Evolutionary conservation across 2,329 filamentous ascomycete genomes (phyloP).

Genomic region (Golovinomyces cichoracearum): DNA sequence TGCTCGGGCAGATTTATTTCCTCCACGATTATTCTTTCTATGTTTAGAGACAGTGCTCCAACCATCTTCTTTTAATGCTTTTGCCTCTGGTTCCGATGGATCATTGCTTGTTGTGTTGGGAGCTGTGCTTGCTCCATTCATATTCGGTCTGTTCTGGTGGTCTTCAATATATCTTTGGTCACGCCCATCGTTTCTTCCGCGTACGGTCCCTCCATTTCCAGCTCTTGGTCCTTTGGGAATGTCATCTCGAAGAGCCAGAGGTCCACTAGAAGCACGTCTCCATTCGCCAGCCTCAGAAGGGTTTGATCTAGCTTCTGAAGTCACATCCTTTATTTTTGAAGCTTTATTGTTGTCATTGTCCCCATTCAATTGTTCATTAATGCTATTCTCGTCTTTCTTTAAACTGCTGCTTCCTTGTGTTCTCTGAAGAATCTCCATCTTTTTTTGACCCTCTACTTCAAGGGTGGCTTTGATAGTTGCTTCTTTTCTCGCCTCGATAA

Average conservation of each 20-base stretch:
- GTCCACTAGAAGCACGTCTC: constrained; percentile 25
- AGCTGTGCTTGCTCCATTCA: constrained; percentile 21
- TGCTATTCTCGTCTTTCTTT: constrained; percentile 14
- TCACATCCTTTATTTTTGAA: constrained; percentile 21
- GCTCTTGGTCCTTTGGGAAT: constrained; percentile 20
- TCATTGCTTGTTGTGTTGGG: constrained; percentile 18
- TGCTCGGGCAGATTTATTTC: constrained; percentile 12
- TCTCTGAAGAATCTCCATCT: constrained; percentile 13
- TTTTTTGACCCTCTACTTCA: constrained; percentile 14
- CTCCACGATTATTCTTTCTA: constrained; percentile 16
- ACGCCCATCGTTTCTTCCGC: constrained; percentile 17
- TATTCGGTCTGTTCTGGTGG: constrained; percentile 8
- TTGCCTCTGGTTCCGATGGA: constrained; percentile 14
- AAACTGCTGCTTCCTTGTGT: constrained; percentile 12
- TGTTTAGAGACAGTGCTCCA: constrained; percentile 32
- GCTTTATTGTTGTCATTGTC: constrained; percentile 24
- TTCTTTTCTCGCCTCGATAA: constrained; percentile 30
- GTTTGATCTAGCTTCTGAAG: constrained; percentile 26
- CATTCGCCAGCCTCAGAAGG: constrained; percentile 33
- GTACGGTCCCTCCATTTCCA: constrained; percentile 15
- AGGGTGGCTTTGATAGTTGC: constrained; percentile 17
- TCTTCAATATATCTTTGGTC: constrained; percentile 6
- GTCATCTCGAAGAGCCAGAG: constrained; percentile 17
- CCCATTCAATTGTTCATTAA: constrained; percentile 12
- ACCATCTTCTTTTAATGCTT: constrained; percentile 30